Conservation (phyloP, 2,329 filamentous ascomycete species). For the Neonectria ditissima region DNA sequence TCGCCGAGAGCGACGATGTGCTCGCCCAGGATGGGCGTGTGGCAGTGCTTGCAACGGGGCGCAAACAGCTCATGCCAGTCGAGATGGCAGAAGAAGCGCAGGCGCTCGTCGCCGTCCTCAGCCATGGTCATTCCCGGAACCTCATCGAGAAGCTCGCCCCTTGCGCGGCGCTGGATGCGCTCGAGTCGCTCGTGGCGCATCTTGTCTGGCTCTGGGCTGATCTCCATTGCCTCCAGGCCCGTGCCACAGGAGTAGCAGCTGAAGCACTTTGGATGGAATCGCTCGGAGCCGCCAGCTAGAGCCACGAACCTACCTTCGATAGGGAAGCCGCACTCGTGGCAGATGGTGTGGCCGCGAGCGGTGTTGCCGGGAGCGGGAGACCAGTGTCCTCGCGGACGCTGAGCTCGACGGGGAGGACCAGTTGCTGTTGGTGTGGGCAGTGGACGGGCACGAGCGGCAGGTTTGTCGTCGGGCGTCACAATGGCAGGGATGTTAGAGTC, state of each 20-base stretch:
- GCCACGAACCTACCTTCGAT: slow-evolving; percentile 94
- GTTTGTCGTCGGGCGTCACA: slow-evolving; percentile 59
- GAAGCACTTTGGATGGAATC: slow-evolving; percentile 96
- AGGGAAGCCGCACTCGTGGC: slow-evolving; percentile 83
- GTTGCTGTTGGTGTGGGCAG: slow-evolving; percentile 61
- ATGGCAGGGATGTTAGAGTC: slow-evolving; percentile 56
- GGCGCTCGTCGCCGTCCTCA: slow-evolving; percentile 78
- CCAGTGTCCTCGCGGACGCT: slow-evolving; percentile 67
- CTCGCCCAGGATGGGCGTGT: slow-evolving; percentile 95
- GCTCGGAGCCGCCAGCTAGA: slow-evolving; percentile 75
- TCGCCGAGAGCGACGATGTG: slow-evolving; percentile 92
- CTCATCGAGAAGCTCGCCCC: slow-evolving; percentile 70
- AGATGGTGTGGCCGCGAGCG: slow-evolving; percentile 74
- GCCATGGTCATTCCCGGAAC: slow-evolving; percentile 72
- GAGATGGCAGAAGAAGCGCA: slow-evolving; percentile 96
- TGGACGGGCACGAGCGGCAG: slow-evolving; percentile 42
- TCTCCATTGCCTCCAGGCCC: slow-evolving; percentile 92
- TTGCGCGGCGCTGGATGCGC: slow-evolving; percentile 73
- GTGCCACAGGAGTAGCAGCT: slow-evolving; percentile 89
- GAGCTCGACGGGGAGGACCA: slow-evolving; percentile 50
- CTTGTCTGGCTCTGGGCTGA: slow-evolving; percentile 88
- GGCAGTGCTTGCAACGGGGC: slow-evolving; percentile 94
- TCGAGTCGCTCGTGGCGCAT: slow-evolving; percentile 78
- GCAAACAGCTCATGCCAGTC: slow-evolving; percentile 97
- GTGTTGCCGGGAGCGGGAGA: slow-evolving; percentile 63